Percentiles rank a stretch among this genome's conserved stretches.
These are phyloP conservation scores for Micractinium conductrix DNA, from an alignment of 139 green algal genomes.

Conservation along the genomic window DNA sequence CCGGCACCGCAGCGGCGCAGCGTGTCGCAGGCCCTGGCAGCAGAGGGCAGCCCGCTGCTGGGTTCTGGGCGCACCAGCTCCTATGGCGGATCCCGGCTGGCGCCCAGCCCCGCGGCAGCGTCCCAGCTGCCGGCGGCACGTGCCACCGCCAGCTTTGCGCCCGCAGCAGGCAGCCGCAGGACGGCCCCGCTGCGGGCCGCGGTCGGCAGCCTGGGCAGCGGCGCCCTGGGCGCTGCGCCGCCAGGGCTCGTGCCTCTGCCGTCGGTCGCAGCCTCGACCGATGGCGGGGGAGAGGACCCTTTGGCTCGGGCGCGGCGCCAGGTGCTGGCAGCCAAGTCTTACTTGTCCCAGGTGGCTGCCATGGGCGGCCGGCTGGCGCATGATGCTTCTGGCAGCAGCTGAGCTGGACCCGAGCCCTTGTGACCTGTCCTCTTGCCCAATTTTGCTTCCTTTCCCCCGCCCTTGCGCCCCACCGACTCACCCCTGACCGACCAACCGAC, in stretches of 20 bases:
- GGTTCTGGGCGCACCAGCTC: background rate
- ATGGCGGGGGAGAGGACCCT: slow-evolving; percentile 16
- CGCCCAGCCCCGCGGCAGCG: background rate
- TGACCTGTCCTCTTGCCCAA: background rate
- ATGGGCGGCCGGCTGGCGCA: background rate
- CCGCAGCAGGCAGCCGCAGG: background rate
- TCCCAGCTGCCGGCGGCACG: background rate
- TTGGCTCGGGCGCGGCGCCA: slow-evolving; percentile 39
- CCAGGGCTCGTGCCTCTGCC: background rate
- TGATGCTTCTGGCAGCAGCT: background rate
- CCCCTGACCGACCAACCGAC: background rate
- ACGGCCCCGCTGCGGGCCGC: background rate
- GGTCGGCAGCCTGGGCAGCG: background rate
- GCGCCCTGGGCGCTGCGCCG: background rate
- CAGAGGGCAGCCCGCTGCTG: background rate
- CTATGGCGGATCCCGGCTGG: background rate
- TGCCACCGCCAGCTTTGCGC: background rate
- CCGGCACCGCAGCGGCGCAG: slow-evolving; percentile 9
- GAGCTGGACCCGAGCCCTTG: background rate
- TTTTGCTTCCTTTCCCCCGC: background rate
- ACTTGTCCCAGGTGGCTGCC: slow-evolving; percentile 35
- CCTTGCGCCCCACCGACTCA: background rate
- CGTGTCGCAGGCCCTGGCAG: slow-evolving; percentile 12
- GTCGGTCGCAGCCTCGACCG: background rate
- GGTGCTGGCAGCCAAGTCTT: slow-evolving; percentile 45